These are phyloP conservation scores for Lobulomyces angularis DNA, from an alignment of 192 early-diverging fungal species.

Conservation along the genomic window DNA sequence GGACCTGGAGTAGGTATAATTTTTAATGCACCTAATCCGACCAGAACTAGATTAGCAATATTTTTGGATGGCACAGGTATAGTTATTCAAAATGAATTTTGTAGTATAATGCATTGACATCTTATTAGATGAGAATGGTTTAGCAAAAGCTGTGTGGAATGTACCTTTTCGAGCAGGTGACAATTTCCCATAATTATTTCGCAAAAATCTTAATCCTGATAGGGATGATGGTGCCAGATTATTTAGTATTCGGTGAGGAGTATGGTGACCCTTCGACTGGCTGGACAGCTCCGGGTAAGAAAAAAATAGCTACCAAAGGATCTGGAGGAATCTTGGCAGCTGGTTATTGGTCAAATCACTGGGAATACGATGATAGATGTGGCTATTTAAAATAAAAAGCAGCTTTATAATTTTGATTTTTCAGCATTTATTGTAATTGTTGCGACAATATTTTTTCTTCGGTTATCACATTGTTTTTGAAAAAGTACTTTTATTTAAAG, in stretches of 20 bases:
- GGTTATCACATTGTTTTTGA: too few relatives aligned
- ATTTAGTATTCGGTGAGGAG: slow-evolving; percentile 35
- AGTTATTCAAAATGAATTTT: too few relatives aligned
- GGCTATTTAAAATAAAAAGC: slow-evolving; percentile 1
- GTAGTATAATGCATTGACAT: too few relatives aligned
- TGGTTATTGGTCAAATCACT: slow-evolving; percentile 35
- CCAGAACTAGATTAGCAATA: too few relatives aligned
- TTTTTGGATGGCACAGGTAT: too few relatives aligned
- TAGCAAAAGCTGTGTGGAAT: slow-evolving; percentile 28
- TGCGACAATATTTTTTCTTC: too few relatives aligned
- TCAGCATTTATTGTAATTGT: too few relatives aligned
- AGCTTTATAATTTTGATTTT: too few relatives aligned
- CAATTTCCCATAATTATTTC: too few relatives aligned
- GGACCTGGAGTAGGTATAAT: slow-evolving; percentile 32
- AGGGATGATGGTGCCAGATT: slow-evolving; percentile 36
- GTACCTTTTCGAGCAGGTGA: slow-evolving; percentile 37
- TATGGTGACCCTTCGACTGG: slow-evolving; percentile 42
- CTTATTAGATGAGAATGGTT: slow-evolving; percentile 27
- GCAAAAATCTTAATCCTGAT: too few relatives aligned
- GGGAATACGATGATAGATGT: slow-evolving; percentile 1
- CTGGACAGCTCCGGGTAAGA: slow-evolving; percentile 34
- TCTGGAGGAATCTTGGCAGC: slow-evolving; percentile 35
- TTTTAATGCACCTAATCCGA: not conserved
- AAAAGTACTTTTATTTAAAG: too few relatives aligned
- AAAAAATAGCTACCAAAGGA: too few relatives aligned